A percentile compares a stretch with the other conserved stretches of the same genome.
Evolutionary conservation across 192 early-diverging fungal genomes (phyloP).

Genomic region (Anaeromyces robustus): DNA sequence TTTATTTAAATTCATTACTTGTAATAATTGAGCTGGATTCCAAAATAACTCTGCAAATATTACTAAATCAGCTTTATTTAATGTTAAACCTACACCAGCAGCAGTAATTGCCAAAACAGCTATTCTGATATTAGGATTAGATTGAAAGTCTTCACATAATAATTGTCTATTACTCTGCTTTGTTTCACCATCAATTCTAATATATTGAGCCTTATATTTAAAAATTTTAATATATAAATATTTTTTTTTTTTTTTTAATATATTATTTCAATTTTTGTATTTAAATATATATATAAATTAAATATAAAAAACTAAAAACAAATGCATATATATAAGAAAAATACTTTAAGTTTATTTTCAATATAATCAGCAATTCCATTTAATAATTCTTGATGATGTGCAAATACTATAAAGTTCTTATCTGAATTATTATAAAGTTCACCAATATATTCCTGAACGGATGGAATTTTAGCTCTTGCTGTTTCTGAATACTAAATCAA

Average conservation of each 20-base stretch:
- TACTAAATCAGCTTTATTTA: conserved; percentile 25
- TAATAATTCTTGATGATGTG: conserved; percentile 19
- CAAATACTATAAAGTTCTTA: conserved; percentile 31
- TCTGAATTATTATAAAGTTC: conserved; percentile 15
- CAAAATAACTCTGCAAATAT: conserved; percentile 32
- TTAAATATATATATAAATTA: too few relatives aligned
- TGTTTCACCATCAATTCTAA: conserved; percentile 28
- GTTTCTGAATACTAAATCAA: conserved; percentile 14
- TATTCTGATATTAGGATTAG: conserved; percentile 9
- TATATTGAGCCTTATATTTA: conserved; percentile 13
- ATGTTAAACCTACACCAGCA: conserved; percentile 22
- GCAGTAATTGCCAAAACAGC: conserved; percentile 27
- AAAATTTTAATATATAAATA: conserved; percentile 1
- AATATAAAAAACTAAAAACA: too few relatives aligned
- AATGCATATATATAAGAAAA: too few relatives aligned
- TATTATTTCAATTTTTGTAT: too few relatives aligned
- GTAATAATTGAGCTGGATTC: conserved; percentile 29
- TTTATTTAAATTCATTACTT: conserved; percentile 11
- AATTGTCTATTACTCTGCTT: conserved; percentile 7
- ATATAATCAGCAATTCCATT: conserved; percentile 5
- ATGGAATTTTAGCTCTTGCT: conserved; percentile 14
- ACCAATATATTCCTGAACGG: conserved; percentile 18
- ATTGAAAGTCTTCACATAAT: conserved; percentile 25
- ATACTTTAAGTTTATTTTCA: not conserved
- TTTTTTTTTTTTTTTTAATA: conserved; percentile 9